Base-by-base conservation (phyloP, 1,139 yeast genomes). In the Debaryomyces robertsiae region DNA sequence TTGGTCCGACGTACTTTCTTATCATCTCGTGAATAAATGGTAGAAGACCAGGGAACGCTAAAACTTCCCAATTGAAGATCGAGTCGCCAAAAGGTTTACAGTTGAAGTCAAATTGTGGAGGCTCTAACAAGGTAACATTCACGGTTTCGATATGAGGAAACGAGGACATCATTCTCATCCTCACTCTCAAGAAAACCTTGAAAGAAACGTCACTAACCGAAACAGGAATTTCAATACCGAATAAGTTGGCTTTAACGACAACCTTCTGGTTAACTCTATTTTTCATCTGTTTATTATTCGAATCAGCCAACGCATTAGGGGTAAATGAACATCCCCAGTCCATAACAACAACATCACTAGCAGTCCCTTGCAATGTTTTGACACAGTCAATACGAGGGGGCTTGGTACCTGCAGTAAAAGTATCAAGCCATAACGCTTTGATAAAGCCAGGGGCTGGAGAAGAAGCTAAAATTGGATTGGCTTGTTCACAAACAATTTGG, bases 121-220 rank as follows among this genome's bases (percentile, higher is more conserved):
- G 83, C 46, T 88, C 93, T 61, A 90, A 67, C 52, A 93, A 69
- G 16, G 95, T 82, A 25, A 91, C 79, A 57, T 87, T 93, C 15
- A 90, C 82, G 2, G 96, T 90, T 62, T 93, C 95, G 47, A 93
- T 72, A 63, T 93, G 98, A 3, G 98, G 98, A 65, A 86, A 90
- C 4, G 89, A 75, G 2, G 89, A 63, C 84, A 88, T 91, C 83
- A 93, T 82, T 72, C 93, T 85, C 60, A 93, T 63, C 57, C 97
- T 78, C 40, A 93, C 78, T 61, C 97, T 80, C 41, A 84, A 78
- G 47, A 79, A 69, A 6, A 87, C 91, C 42, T 71, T 75, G 52
- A 84, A 79, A 0, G 90, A 70, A 43, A 82, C 73, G 49, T 82
- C 80, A 25, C 81, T 75, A 16, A 85, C 81, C 18, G 75, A 68